phyloP scores from a whole-genome alignment of 148 eudicot species.

The Pouteria glomerata region DNA sequence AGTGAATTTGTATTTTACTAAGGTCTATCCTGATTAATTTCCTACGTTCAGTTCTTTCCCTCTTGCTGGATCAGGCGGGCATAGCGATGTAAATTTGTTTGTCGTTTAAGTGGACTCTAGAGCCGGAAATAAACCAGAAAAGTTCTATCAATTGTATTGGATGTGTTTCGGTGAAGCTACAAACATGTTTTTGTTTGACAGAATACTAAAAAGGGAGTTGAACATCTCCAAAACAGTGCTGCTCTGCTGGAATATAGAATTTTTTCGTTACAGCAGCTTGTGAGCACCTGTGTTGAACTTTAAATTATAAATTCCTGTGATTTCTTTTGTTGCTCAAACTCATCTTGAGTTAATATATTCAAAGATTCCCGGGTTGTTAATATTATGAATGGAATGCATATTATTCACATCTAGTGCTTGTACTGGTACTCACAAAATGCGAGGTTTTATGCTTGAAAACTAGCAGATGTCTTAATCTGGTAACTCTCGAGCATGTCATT shows the following conservation, averaged over 20 bases:
- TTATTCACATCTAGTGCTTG: too few relatives aligned
- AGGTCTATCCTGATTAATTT: too few relatives aligned
- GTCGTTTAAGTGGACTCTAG: not conserved
- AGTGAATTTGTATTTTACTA: too few relatives aligned
- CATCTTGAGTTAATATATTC: not conserved
- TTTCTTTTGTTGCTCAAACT: not conserved
- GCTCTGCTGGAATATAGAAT: not conserved
- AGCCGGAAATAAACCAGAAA: slow-evolving; percentile 1
- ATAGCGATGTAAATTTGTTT: too few relatives aligned
- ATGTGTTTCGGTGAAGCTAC: not conserved
- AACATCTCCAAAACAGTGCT: not conserved
- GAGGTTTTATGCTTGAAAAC: too few relatives aligned
- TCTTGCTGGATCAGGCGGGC: too few relatives aligned
- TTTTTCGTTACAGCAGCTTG: not conserved
- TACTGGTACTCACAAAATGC: too few relatives aligned
- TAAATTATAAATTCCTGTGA: not conserved
- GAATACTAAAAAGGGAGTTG: not conserved
- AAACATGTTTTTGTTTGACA: not conserved
- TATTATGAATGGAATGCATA: too few relatives aligned
- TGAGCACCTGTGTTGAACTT: not conserved
- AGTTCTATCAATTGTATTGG: slow-evolving; percentile 1
- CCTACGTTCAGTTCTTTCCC: slow-evolving; percentile 15
- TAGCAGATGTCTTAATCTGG: too few relatives aligned
- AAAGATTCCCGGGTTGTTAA: not conserved
- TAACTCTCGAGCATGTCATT: too few relatives aligned